Percentiles rank a stretch among this genome's conserved stretches.
These are phyloP conservation scores for Colletotrichum sp. DNA, from an alignment of 2,329 filamentous ascomycete species.

Conservation along the genomic window DNA sequence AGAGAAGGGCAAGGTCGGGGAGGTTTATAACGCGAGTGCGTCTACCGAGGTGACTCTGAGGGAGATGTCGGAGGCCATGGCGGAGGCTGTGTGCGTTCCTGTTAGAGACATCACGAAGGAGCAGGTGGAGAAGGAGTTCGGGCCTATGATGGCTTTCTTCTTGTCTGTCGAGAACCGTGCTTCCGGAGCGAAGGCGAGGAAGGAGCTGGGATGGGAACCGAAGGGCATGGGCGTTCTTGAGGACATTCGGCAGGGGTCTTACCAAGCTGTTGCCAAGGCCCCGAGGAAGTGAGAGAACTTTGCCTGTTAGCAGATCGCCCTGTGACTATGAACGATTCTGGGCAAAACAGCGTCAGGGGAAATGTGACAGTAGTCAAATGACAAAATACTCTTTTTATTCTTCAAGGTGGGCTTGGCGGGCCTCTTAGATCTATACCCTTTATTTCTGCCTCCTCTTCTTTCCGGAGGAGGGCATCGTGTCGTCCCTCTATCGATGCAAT, in stretches of 20 bases:
- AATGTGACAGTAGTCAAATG: background rate
- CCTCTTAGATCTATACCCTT: background rate
- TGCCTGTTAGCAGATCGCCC: background rate
- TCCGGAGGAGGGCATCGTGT: background rate
- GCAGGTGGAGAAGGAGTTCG: slow-evolving; percentile 27
- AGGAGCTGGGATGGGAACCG: slow-evolving; percentile 42
- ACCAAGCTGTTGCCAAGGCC: slow-evolving; percentile 20
- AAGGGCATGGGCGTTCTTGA: slow-evolving; percentile 36
- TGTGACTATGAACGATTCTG: background rate
- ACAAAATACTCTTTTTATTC: background rate
- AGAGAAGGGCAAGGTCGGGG: slow-evolving; percentile 30
- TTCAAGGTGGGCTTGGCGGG: background rate
- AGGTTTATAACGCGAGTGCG: slow-evolving; percentile 37
- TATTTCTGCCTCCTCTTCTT: background rate
- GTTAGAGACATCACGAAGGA: slow-evolving; percentile 26
- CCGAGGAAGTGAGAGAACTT: slow-evolving; percentile 3
- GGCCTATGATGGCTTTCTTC: slow-evolving; percentile 37
- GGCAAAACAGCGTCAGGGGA: background rate
- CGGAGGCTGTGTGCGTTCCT: slow-evolving; percentile 25
- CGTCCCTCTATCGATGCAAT: background rate
- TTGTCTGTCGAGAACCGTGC: slow-evolving; percentile 36
- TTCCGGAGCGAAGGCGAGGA: slow-evolving; percentile 38
- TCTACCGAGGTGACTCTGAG: slow-evolving; percentile 33
- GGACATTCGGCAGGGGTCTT: slow-evolving; percentile 34
- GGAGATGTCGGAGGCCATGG: slow-evolving; percentile 31